Base-by-base conservation (phyloP, 2,329 filamentous ascomycete genomes). In the Xylariaceae sp. region DNA sequence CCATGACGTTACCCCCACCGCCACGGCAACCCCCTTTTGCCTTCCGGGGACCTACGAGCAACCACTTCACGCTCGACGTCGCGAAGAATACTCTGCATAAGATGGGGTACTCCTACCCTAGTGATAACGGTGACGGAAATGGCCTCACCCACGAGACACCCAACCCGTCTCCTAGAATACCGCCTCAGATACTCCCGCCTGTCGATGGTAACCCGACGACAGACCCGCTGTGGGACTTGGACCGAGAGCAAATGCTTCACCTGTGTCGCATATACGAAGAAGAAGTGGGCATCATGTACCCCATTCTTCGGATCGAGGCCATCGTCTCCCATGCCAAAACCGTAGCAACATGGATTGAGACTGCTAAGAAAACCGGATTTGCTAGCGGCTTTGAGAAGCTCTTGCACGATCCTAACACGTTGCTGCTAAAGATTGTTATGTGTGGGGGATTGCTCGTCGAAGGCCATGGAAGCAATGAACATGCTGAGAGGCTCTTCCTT, bases 221-320 rank as follows among this genome's bases (percentile, higher is more conserved):
- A 80, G 93, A 97, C 70, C 91, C 92, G 0, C 82, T 97, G 34
- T 92, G 91, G 84, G 80, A 86, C 6, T 83, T 95, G 53, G 83
- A 83, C 56, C 87, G 88, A 68, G 85, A 92, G 42, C 92, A 97
- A 70, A 90, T 94, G 68, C 73, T 93, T 17, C 84, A 90, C 1
- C 76, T 97, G 11, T 90, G 90, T 65, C 81, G 84, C 11, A 78
- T 95, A 0, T 93, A 94, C 70, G 89, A 96, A 65, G 92, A 97
- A 67, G 92, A 97, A 71, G 87, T 95, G 68, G 90, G 90, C 49
- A 83, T 93, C 68, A 95, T 96, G 90, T 96, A 96, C 72, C 93
- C 93, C 0, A 83, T 96, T 3, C 73, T 96, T 51, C 83, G 90
- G 65, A 88, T 96, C 42, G 83, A 88, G 48, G 80, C 81, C 48